These are phyloP conservation scores for Eucalyptus cloeziana DNA, from an alignment of 345 rosid species.

Conservation along the genomic window DNA sequence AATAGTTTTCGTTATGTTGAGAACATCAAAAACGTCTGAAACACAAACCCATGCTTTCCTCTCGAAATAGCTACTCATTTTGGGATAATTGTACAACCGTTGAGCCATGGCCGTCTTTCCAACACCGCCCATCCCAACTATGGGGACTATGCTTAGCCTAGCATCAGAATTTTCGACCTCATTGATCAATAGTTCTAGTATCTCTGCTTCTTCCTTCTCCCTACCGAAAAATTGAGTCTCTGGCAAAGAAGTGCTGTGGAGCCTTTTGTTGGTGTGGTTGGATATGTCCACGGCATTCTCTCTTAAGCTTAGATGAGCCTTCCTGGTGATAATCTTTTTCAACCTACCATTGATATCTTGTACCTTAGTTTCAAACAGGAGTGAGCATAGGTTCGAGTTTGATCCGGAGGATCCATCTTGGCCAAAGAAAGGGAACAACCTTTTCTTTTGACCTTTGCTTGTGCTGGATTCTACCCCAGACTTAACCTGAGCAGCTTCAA, in stretches of 20 bases:
- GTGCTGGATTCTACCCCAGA: background rate
- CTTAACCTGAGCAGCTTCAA: background rate
- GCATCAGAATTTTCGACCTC: no score
- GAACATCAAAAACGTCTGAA: background rate
- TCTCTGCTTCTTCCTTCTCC: no score
- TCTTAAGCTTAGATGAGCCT: background rate
- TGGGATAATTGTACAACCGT: background rate
- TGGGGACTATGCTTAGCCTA: no score
- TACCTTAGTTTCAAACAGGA: background rate
- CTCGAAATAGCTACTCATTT: background rate
- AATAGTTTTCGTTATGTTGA: background rate
- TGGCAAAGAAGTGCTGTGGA: no score
- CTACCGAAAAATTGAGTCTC: no score
- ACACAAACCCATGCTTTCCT: background rate
- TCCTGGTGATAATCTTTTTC: background rate
- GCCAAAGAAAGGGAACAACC: background rate
- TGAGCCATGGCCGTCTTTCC: background rate
- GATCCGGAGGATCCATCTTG: background rate
- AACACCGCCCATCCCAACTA: no score
- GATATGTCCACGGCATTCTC: background rate
- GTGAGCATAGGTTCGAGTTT: background rate
- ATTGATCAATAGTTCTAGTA: no score
- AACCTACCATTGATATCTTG: background rate
- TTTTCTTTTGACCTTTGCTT: background rate
- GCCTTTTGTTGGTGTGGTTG: background rate